A percentile compares a stretch with the other conserved stretches of the same genome.
Evolutionary conservation across 2,329 filamentous ascomycete genomes (phyloP).

Genomic region (Neofusicoccum cordaticola): DNA sequence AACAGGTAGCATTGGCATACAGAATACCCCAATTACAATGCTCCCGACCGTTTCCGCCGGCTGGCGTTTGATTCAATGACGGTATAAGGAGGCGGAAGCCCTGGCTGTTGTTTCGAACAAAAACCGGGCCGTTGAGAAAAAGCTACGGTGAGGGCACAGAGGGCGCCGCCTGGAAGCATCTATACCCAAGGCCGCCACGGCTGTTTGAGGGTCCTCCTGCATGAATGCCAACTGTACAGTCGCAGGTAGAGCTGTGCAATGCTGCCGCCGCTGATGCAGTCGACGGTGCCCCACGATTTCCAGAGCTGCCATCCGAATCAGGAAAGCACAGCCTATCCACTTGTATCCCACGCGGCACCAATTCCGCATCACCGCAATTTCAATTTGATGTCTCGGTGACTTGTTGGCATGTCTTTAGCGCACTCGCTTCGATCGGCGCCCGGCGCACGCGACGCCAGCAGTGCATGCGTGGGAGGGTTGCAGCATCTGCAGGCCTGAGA

Average conservation of each 20-base stretch:
- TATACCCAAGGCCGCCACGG: background rate
- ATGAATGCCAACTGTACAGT: background rate
- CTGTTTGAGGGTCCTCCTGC: background rate
- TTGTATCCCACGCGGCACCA: background rate
- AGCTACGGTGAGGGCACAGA: background rate
- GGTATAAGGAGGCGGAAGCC: background rate
- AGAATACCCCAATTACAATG: slow-evolving; percentile 9
- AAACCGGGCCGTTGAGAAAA: background rate
- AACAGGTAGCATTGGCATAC: slow-evolving; percentile 12
- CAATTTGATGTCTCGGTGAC: background rate
- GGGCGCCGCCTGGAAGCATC: background rate
- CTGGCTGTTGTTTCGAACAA: background rate
- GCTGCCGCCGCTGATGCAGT: background rate
- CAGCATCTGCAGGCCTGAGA: background rate
- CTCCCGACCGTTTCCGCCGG: background rate
- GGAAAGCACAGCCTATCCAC: background rate
- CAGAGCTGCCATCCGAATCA: background rate
- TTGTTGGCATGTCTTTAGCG: background rate
- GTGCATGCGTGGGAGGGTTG: slow-evolving; percentile 3
- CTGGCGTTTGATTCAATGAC: background rate
- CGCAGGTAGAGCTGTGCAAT: background rate
- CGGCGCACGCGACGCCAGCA: background rate
- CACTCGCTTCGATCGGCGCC: background rate
- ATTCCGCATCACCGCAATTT: slow-evolving; percentile 11
- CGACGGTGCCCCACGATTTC: background rate